Base-by-base conservation (phyloP, 2,329 filamentous ascomycete species). In the Beauveria asiatica region DNA sequence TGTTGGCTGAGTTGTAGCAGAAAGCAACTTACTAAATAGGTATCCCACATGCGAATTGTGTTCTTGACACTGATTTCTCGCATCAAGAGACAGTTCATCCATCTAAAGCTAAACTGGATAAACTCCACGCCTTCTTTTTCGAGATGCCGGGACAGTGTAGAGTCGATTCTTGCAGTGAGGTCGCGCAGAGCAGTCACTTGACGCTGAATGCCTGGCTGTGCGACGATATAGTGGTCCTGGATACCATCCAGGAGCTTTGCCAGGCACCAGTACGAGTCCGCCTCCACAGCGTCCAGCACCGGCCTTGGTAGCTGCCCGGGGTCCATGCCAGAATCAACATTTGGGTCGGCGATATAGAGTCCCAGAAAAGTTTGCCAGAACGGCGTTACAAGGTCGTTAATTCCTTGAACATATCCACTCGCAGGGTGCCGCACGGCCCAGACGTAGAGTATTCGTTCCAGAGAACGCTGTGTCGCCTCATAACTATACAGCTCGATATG, bases 61-160 rank as follows among this genome's bases (percentile, higher is more conserved):
- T 97, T 97, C 72, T 87, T 90, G 61, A 99, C 93, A 70, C 89
- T 96, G 65, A 99, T 89, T 76, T 99, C 94, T 64, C 94, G 84
- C 94, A 99, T 99, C 65, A 99, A 80, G 57, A 99, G 83, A 73
- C 94, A 99, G 70, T 99, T 99, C 94, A 99, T 99, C 94, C 94
- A 99, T 60, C 94, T 83, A 72, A 99, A 99, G 74, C 92, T 97
- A 75, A 99, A 99, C 71, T 99, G 94, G 69, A 99, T 99, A 70
- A 99, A 99, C 71, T 99, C 94, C 30, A 99, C 91, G 37, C 92
- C 88, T 73, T 97, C 92, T 25, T 83, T 83, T 70, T 97, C 91
- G 45, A 99, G 80, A 71, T 99, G 94, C 67, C 89, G 94, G 3
- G 92, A 90, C 52, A 99, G 77, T 3, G 81, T 82, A 30, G 84